Evolutionary conservation across 495 filamentous ascomycete genomes (phyloP), one percentile per base, ranked within the genome.

Genomic region (Penicillium nucicola): DNA sequence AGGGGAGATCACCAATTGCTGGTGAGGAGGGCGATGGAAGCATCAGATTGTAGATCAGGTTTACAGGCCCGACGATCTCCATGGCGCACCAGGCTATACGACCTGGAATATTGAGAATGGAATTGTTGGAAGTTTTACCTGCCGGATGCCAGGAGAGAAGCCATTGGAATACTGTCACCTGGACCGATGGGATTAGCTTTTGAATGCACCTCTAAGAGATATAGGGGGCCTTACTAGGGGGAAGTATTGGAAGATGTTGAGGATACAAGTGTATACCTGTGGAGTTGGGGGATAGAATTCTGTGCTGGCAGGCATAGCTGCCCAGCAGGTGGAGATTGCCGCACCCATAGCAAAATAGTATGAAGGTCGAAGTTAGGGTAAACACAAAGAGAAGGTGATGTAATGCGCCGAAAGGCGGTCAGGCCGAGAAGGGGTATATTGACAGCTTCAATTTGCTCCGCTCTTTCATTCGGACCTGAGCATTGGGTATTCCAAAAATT

Each of bases 61-160:
- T 85, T 3, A 88, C 51, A 42, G 91, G 87, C 42, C 87, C 89
- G 14, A 84, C 81, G 12, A 81, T 70, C 69, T 98, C 93, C 91
- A 97, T 96, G 4, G 80, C 75, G 6, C 83, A 79, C 93, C 93
- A 98, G 45, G 79, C 90, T 23, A 88, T 72, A 53, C 87, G 87
- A 53, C 93, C 93, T n/a, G 90, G 89, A 22, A 97, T 63, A 67
- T 98, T 97, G 68, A 95, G 74, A 13, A 70, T 72, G 34, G 83
- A 89, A 4, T 67, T 52, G 9, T 77, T 60, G 9, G 90, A 95
- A n/a, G 90, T 93, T 69, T 97, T 97, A 55, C 93, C 93, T 30
- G 82, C 80, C 25, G 77, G 78, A 66, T 91, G 86, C 72, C 77
- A 89, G 25, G 79, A 69, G 8, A 72, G 52, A 17, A 81, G 13